Evolutionary conservation across 2,329 filamentous ascomycete species (phyloP).

Genomic region (Alternaria arbusti): DNA sequence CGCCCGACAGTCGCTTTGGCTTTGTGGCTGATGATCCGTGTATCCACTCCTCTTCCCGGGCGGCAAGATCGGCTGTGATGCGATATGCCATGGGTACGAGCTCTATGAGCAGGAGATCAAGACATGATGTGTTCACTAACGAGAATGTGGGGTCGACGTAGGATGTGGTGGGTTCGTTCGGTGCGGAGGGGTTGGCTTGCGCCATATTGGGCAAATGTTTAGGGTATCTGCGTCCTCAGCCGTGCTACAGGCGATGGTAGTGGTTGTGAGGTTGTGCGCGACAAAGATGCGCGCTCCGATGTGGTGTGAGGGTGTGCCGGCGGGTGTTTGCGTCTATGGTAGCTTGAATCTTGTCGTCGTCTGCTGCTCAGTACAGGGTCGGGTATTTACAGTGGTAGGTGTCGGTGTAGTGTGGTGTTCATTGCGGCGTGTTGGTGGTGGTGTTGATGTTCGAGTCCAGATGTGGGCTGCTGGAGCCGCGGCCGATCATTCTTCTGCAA

Average conservation of each 20-base stretch:
- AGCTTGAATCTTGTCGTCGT: not conserved
- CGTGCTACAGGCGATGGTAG: not conserved
- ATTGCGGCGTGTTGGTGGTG: constrained; percentile 1
- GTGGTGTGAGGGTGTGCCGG: not conserved
- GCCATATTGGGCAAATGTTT: constrained; percentile 16
- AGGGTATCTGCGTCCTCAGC: not conserved
- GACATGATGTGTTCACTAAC: constrained; percentile 81
- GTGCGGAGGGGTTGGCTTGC: constrained; percentile 12
- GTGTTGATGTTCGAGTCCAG: not conserved
- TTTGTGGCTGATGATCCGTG: constrained; percentile 14
- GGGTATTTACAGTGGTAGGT: not conserved
- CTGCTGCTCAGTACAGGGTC: not conserved
- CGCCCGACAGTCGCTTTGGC: constrained; percentile 23
- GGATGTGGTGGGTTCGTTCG: constrained; percentile 24
- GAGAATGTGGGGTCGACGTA: constrained; percentile 75
- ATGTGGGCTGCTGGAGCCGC: constrained; percentile 11
- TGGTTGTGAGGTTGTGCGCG: not conserved
- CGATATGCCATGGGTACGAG: constrained; percentile 93
- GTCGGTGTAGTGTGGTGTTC: not conserved
- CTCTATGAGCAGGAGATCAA: constrained; percentile 96
- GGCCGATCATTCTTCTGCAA: constrained; percentile 17
- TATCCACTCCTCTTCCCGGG: constrained; percentile 53
- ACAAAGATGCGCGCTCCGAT: not conserved
- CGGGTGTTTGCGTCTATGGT: not conserved
- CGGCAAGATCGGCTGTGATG: constrained; percentile 75